Conservation (phyloP, 2,329 filamentous ascomycete species). For the Venturiaceae sp. region DNA sequence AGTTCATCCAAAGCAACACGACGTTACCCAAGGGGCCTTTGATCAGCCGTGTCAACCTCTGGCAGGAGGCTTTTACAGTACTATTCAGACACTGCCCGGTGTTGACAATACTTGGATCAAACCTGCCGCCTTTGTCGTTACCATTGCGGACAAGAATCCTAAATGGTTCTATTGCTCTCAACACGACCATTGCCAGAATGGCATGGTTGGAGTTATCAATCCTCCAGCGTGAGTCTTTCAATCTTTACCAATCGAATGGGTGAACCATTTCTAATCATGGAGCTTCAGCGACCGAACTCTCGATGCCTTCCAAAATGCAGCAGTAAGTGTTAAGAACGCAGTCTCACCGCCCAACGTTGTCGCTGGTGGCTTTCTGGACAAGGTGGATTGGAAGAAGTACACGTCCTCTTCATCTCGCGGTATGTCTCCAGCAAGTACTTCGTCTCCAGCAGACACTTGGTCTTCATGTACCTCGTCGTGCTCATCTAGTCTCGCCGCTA, state of each 20-base stretch:
- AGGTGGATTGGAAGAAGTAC: neutral
- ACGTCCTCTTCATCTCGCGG: neutral
- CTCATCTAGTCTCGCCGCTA: too few species aligned
- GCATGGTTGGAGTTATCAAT: slow-evolving; percentile 72
- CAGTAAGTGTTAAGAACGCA: neutral
- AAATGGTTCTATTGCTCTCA: slow-evolving; percentile 75
- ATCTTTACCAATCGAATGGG: neutral
- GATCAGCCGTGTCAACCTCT: neutral
- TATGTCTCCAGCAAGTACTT: neutral
- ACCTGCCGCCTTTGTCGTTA: neutral
- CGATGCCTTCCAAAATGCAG: neutral
- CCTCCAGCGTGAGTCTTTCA: slow-evolving; percentile 34
- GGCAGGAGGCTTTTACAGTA: neutral
- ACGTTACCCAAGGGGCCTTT: neutral
- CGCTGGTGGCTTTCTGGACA: too few species aligned
- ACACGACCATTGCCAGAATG: slow-evolving; percentile 60
- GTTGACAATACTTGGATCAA: neutral
- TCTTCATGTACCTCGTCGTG: neutral
- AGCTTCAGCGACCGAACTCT: neutral
- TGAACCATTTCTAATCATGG: neutral
- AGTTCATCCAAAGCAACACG: neutral
- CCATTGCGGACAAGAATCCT: slow-evolving; percentile 45
- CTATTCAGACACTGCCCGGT: neutral
- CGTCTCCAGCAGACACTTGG: too few species aligned
- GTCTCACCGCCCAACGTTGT: too few species aligned